phyloP scores from a whole-genome alignment of 139 green algal species.

The Marvania coccoides region DNA sequence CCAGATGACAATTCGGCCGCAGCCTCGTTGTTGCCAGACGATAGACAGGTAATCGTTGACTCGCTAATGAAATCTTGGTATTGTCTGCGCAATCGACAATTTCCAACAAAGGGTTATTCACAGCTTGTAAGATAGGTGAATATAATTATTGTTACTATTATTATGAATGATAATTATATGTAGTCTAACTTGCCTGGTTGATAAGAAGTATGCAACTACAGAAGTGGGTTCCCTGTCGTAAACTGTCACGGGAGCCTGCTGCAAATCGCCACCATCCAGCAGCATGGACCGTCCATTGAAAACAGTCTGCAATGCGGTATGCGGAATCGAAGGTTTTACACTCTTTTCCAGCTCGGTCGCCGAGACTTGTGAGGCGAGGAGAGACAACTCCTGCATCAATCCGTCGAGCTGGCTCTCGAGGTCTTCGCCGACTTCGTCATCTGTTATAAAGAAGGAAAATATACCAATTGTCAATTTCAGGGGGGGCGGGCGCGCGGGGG shows the following conservation, averaged over 20 bases:
- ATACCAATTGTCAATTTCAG: no score
- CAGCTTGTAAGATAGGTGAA: no score
- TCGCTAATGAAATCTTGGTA: background rate
- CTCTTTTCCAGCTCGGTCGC: no score
- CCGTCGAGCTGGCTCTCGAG: background rate
- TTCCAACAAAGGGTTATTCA: no score
- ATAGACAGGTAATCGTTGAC: background rate
- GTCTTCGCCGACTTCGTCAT: background rate
- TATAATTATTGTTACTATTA: no score
- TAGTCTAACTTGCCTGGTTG: slow-evolving; percentile 41
- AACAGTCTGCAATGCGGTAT: background rate
- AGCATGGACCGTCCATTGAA: slow-evolving; percentile 51
- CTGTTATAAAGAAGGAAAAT: no score
- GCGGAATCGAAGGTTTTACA: no score
- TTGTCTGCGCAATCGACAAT: no score
- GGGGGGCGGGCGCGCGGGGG: background rate
- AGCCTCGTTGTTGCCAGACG: background rate
- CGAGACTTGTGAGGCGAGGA: no score
- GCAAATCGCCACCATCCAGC: slow-evolving; percentile 37
- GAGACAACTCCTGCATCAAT: no score
- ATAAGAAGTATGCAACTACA: slow-evolving; percentile 70
- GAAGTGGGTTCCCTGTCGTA: slow-evolving; percentile 74
- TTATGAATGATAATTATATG: no score
- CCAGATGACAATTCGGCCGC: background rate
- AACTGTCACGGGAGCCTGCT: slow-evolving; percentile 36